Evolutionary conservation across 805 yeast genomes (phyloP), one percentile per base, ranked within the genome.

Genomic region (Lipomyces yamadae): DNA sequence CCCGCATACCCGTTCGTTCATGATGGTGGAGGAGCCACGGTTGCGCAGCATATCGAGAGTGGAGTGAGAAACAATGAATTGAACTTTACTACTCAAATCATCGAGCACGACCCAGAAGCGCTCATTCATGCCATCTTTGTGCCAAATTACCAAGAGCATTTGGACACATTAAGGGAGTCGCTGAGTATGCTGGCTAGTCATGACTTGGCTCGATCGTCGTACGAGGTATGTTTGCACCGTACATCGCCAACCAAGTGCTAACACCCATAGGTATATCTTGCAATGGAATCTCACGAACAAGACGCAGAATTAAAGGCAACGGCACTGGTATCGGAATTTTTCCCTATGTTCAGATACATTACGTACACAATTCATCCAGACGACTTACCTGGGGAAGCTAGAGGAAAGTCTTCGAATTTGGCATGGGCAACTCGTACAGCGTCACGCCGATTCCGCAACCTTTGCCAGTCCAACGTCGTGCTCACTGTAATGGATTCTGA

Each of bases 401-500:
- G 66, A 4, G 73, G 73, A 30, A 70, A 70, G 61, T 69, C 72
- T 4, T 67, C 73, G 29, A 70, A 70, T 53, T 55, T 70, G 34
- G 63, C 70, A 15, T 70, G 73, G 73, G 70, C 70, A 4, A 56
- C 70, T 13, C 62, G 73, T 11, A 18, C 54, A 1, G 63, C 60
- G 6, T 63, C 70, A n/a, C 24, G 54, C 6, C 59, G 63, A 8
- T 60, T 58, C 48, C 53, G 37, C 24, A 15, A n/a, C 45, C 29
- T n/a, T 13, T 11, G 50, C 13, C 35, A 13, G n/a, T 32, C 45
- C 8, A 37, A 60, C 30, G 66, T 57, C 11, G 65, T 70, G 11
- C 30, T 69, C 54, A 70, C 73, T 6, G 68, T 66, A 32, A 69
- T 70, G 67, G 73, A 70, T 57, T 69, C 73, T 8, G 73, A 70